A percentile compares a stretch with the other conserved stretches of the same genome.
Evolutionary conservation across 208 protist species (phyloP).

Genomic region (Acanthamoeba lugdunensis): DNA sequence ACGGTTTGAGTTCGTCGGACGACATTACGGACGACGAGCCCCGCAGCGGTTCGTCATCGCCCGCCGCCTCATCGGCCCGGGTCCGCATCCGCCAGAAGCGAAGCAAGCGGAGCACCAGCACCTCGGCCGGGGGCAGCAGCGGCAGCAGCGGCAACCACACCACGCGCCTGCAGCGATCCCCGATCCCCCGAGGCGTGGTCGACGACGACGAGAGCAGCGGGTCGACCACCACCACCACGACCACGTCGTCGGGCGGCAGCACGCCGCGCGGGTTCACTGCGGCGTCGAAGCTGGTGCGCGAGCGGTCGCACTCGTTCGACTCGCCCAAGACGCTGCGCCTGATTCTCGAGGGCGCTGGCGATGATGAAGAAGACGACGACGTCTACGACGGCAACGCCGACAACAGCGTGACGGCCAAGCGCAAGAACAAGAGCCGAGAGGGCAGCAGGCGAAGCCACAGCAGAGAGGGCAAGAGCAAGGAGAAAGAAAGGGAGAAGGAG

Average conservation of each 20-base stretch:
- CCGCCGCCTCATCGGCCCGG: neutral
- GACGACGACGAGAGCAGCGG: neutral
- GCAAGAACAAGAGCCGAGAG: neutral
- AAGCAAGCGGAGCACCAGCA: neutral
- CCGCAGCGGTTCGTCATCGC: neutral
- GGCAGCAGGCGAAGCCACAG: neutral
- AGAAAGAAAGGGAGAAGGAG: neutral
- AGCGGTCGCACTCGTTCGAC: slow-evolving; percentile 16
- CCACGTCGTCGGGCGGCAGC: neutral
- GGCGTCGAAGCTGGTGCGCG: neutral
- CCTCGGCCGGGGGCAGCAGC: neutral
- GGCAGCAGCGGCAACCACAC: neutral
- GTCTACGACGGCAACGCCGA: neutral
- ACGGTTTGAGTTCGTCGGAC: neutral
- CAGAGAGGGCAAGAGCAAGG: neutral
- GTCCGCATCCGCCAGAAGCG: neutral
- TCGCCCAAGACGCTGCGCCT: neutral
- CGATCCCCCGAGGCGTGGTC: neutral
- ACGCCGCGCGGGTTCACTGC: neutral
- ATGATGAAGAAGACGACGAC: neutral
- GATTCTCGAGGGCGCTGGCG: neutral
- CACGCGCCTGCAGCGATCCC: neutral
- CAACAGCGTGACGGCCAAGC: neutral
- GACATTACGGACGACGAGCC: neutral
- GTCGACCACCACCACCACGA: no score